Percentiles rank a stretch among this genome's conserved stretches.
Conservation (phyloP, 345 rosid genomes). For the Euphorbia pulcherrima region DNA sequence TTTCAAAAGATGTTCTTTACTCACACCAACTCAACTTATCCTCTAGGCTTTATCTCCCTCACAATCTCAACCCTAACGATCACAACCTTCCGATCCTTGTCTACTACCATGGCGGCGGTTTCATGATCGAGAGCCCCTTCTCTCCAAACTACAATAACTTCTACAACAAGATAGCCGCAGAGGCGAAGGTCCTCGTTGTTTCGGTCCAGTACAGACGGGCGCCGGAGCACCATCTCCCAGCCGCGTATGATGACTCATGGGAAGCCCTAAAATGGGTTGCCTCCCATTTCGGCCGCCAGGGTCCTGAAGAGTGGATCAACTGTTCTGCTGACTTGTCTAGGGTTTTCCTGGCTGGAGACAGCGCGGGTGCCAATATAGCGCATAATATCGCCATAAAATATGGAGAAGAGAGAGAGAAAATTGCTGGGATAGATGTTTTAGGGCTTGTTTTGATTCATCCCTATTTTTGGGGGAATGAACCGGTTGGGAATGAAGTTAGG, state of each 20-base stretch:
- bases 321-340: conserved; percentile 24
- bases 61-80: background rate
- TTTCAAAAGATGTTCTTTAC: conserved; percentile 8
- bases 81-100: conserved; percentile 22
- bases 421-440: background rate
- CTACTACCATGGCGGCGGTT: conserved; percentile 26
- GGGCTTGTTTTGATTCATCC: conserved; percentile 24
- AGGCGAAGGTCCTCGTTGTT: conserved; percentile 19
- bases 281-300: conserved; percentile 13
- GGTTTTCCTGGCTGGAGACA: conserved; percentile 38
- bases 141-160: conserved; percentile 20
- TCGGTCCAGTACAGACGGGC: conserved; percentile 23
- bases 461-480: conserved; percentile 22
- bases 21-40: conserved; percentile 3
- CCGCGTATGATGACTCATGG: conserved; percentile 28
- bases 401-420: conserved; percentile 1
- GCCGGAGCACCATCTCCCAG: conserved; percentile 23
- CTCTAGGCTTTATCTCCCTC: conserved; percentile 19
- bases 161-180: conserved; percentile 11
- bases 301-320: conserved; percentile 36
- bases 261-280: conserved; percentile 23
- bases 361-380: conserved; percentile 38
- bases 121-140: conserved; percentile 17
- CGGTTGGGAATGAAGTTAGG: conserved; percentile 10
- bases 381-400: conserved; percentile 24